A percentile compares a stretch with the other conserved stretches of the same genome.
These are phyloP conservation scores for Peronospora belbahrii DNA, from an alignment of 352 stramenopile species.

Conservation along the genomic window DNA sequence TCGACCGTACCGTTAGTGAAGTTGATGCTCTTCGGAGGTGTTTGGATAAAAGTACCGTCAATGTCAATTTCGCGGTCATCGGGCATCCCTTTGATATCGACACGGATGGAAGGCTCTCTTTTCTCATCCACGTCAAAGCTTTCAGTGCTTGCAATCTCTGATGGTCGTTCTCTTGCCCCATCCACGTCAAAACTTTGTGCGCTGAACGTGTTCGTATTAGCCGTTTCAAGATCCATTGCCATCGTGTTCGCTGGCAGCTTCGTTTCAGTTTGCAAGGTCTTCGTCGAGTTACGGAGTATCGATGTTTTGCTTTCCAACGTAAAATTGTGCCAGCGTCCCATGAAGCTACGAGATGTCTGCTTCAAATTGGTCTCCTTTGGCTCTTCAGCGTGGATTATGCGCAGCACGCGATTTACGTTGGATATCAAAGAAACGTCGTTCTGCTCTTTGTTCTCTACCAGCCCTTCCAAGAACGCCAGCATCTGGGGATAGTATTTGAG, in stretches of 20 bases:
- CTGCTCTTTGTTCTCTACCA: conserved; percentile 43
- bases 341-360: conserved; percentile 50
- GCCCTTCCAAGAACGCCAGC: conserved; percentile 44
- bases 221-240: conserved; percentile 3
- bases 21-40: conserved; percentile 66
- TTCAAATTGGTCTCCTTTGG: conserved; percentile 40
- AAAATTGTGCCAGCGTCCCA: conserved; percentile 74
- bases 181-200: conserved; percentile 60
- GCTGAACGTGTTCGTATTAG: conserved; percentile 11
- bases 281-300: conserved; percentile 19
- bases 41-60: conserved; percentile 20
- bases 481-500: conserved; percentile 59
- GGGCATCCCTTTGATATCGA: conserved; percentile 49
- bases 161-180: conserved; percentile 23
- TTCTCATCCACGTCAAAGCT: conserved; percentile 62
- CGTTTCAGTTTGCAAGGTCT: conserved; percentile 11
- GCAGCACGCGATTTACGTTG: conserved; percentile 68
- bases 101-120: conserved; percentile 29
- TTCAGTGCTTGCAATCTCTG: conserved; percentile 10
- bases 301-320: conserved; percentile 43
- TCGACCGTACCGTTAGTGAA: conserved; percentile 50
- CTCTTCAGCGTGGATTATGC: conserved; percentile 59
- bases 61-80: conserved; percentile 37
- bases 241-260: conserved; percentile 13
- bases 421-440: conserved; percentile 46